Evolutionary conservation across 2,329 filamentous ascomycete genomes (phyloP).

Genomic region (Claviceps arundinis): DNA sequence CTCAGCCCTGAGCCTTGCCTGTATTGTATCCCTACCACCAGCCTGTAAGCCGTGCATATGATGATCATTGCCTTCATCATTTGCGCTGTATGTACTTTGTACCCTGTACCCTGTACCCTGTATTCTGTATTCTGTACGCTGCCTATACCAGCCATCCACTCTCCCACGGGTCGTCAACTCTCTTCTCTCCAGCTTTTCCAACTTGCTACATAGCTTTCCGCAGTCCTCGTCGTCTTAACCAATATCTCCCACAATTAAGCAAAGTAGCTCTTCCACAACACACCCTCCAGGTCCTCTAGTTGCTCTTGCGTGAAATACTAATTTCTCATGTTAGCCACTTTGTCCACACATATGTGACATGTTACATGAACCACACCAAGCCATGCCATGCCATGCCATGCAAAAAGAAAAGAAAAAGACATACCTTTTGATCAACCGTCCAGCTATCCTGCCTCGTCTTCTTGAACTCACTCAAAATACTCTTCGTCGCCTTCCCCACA

Average conservation of each 20-base stretch:
- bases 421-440: constrained; percentile 94
- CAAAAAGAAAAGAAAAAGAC: neutral
- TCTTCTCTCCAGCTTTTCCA: neutral
- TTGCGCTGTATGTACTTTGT: no score
- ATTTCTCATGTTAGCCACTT: neutral
- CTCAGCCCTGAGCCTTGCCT: no score
- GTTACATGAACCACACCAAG: neutral
- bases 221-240: neutral
- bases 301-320: constrained; percentile 82
- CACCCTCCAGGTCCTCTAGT: constrained; percentile 86
- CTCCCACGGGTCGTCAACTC: neutral
- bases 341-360: neutral
- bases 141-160: no score
- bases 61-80: neutral
- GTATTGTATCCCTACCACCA: no score
- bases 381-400: neutral
- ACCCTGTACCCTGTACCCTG: no score
- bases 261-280: constrained; percentile 99
- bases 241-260: constrained; percentile 36
- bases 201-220: neutral
- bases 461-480: constrained; percentile 91
- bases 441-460: constrained; percentile 99
- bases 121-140: no score
- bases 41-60: neutral
- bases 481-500: constrained; percentile 92